These are phyloP conservation scores for Colletotrichum tofieldiae DNA, from an alignment of 2,329 filamentous ascomycete genomes.

Conservation along the genomic window DNA sequence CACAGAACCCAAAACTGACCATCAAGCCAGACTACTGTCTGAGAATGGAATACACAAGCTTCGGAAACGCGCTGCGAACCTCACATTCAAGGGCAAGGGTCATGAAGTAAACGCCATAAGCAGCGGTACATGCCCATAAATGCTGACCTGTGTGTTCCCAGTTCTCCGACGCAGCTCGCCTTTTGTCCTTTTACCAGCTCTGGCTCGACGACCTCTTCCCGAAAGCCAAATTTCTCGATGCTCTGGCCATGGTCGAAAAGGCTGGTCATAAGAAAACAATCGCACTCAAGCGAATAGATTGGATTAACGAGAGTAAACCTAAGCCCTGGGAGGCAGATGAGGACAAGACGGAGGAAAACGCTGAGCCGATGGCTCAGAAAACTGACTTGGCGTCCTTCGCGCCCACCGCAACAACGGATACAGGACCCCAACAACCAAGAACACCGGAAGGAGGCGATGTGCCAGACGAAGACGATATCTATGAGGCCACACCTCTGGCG, in stretches of 20 bases:
- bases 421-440: slow-evolving; percentile 50
- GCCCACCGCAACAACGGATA: slow-evolving; percentile 55
- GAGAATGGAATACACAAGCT: slow-evolving; percentile 87
- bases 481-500: slow-evolving; percentile 66
- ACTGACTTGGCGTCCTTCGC: slow-evolving; percentile 45
- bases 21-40: slow-evolving; percentile 79
- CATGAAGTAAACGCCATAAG: slow-evolving; percentile 77
- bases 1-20: slow-evolving; percentile 29
- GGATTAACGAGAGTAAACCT: slow-evolving; percentile 85
- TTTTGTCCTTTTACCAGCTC: slow-evolving; percentile 92
- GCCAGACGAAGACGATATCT: slow-evolving; percentile 67
- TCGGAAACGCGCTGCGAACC: slow-evolving; percentile 76
- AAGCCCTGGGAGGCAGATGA: slow-evolving; percentile 54
- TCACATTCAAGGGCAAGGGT: slow-evolving; percentile 92
- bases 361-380: slow-evolving; percentile 48
- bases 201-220: slow-evolving; percentile 98
- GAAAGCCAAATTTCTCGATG: slow-evolving; percentile 93
- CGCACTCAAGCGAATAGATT: slow-evolving; percentile 81
- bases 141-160: slow-evolving; percentile 52
- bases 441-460: slow-evolving; percentile 54
- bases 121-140: not conserved
- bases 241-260: slow-evolving; percentile 91
- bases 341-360: slow-evolving; percentile 45
- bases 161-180: slow-evolving; percentile 86
- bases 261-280: slow-evolving; percentile 88